Conservation (phyloP, 2,329 filamentous ascomycete genomes). For the Hawksworthiomyces lignivorus region DNA sequence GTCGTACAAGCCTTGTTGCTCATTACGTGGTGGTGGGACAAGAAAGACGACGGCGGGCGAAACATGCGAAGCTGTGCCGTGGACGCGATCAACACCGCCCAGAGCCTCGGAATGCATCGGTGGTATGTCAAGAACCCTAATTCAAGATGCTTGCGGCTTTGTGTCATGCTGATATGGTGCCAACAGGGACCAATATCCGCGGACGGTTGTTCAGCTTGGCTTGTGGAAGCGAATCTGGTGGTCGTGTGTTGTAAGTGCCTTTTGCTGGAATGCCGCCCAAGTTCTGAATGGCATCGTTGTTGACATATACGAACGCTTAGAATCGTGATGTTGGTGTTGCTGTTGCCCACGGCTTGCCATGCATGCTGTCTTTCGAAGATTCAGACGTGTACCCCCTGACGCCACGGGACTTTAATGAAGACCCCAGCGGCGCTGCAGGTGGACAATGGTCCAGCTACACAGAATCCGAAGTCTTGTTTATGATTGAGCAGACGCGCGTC, state of each 20-base stretch:
- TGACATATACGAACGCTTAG: background rate
- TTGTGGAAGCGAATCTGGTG: conserved; percentile 15
- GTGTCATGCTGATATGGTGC: too few relatives aligned
- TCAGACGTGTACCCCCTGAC: conserved; percentile 12
- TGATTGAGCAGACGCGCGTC: conserved; percentile 8
- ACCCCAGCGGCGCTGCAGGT: background rate
- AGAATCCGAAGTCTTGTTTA: conserved; percentile 6
- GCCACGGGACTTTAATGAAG: conserved; percentile 12
- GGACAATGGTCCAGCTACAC: conserved; percentile 4
- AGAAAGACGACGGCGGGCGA: conserved; percentile 14
- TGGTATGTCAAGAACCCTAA: too few relatives aligned
- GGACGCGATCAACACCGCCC: conserved; percentile 15
- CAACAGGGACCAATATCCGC: conserved; percentile 7
- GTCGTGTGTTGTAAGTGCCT: conserved; percentile 10
- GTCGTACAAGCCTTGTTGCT: conserved; percentile 12
- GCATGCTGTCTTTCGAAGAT: conserved; percentile 9
- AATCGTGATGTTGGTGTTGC: conserved; percentile 12
- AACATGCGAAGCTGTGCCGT: conserved; percentile 13
- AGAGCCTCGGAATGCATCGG: conserved; percentile 15
- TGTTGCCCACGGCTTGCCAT: conserved; percentile 12
- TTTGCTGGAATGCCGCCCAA: too few relatives aligned
- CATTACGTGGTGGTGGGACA: conserved; percentile 15
- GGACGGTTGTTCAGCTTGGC: background rate
- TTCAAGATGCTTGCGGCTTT: background rate
- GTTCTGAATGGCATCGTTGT: too few relatives aligned